phyloP scores from a whole-genome alignment of 768 basidiomycete species.

The Boletus pseudo-olivaceus region DNA sequence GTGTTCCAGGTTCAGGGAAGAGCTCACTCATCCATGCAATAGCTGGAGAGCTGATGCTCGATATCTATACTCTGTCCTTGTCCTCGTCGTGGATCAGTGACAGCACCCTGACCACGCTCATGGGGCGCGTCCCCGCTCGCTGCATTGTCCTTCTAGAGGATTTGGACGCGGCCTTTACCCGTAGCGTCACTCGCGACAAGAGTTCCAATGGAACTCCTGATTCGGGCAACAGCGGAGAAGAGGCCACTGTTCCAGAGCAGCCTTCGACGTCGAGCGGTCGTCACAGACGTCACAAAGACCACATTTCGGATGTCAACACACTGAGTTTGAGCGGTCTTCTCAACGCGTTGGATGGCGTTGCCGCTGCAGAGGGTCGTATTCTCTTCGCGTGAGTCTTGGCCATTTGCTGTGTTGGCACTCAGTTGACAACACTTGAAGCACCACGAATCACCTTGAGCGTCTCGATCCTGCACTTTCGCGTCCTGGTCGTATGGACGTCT shows the following conservation, averaged over 20 bases:
- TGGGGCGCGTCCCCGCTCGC: slow-evolving; percentile 81
- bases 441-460: slow-evolving; percentile 88
- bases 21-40: slow-evolving; percentile 83
- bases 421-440: slow-evolving; percentile 39
- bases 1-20: slow-evolving; percentile 84
- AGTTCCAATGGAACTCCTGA: slow-evolving; percentile 45
- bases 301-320: slow-evolving; percentile 75
- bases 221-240: slow-evolving; percentile 33
- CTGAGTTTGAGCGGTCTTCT: slow-evolving; percentile 77
- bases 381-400: slow-evolving; percentile 73
- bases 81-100: slow-evolving; percentile 88
- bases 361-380: slow-evolving; percentile 82
- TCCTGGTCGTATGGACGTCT: slow-evolving; percentile 90
- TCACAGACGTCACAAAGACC: slow-evolving; percentile 48
- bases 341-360: slow-evolving; percentile 84
- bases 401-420: not conserved
- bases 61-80: slow-evolving; percentile 88
- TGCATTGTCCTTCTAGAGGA: slow-evolving; percentile 90
- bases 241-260: slow-evolving; percentile 28
- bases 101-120: slow-evolving; percentile 77
- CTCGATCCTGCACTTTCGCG: slow-evolving; percentile 90
- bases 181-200: slow-evolving; percentile 66
- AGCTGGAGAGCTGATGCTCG: slow-evolving; percentile 84
- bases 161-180: slow-evolving; percentile 84
- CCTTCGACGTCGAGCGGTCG: slow-evolving; percentile 36